These are phyloP conservation scores for Jamesozyma rosinii DNA, from an alignment of 805 yeast genomes.

Conservation along the genomic window DNA sequence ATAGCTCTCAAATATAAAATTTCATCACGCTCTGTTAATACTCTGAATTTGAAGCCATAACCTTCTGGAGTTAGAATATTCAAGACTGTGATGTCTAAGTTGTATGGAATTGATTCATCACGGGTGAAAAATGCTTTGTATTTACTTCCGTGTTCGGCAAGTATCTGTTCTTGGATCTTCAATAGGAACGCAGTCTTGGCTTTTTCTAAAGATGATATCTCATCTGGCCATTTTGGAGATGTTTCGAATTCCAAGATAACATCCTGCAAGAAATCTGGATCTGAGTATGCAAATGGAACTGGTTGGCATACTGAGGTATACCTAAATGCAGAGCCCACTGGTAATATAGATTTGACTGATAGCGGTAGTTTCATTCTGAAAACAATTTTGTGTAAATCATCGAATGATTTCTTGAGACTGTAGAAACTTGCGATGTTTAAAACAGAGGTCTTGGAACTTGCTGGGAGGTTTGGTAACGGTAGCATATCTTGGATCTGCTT, in stretches of 20 bases:
- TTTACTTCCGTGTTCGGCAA: slow-evolving; percentile 39
- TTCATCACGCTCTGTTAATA: slow-evolving; percentile 79
- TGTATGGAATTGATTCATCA: slow-evolving; percentile 62
- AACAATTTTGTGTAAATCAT: slow-evolving; percentile 45
- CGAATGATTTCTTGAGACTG: slow-evolving; percentile 44
- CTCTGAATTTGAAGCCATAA: slow-evolving; percentile 69
- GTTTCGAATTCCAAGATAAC: slow-evolving; percentile 80
- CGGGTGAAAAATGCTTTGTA: slow-evolving; percentile 54
- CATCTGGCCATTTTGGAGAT: slow-evolving; percentile 94
- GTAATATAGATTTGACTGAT: slow-evolving; percentile 57
- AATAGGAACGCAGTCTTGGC: slow-evolving; percentile 84
- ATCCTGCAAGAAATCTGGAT: slow-evolving; percentile 73
- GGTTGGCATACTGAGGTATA: slow-evolving; percentile 72
- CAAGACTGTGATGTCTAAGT: slow-evolving; percentile 46
- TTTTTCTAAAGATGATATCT: slow-evolving; percentile 70
- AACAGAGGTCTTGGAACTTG: slow-evolving; percentile 46
- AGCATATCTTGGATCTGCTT: slow-evolving; percentile 41
- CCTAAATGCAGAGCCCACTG: slow-evolving; percentile 67
- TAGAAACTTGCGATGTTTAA: slow-evolving; percentile 36
- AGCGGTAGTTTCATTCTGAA: slow-evolving; percentile 56
- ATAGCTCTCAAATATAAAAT: slow-evolving; percentile 63
- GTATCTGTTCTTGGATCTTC: slow-evolving; percentile 46
- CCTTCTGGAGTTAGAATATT: slow-evolving; percentile 81
- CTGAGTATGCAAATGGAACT: slow-evolving; percentile 66
- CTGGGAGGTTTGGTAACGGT: slow-evolving; percentile 54